Percentiles rank a stretch among this genome's conserved stretches.
phyloP scores from a whole-genome alignment of 495 filamentous ascomycete genomes.

The Pseudoneurospora amorphoporcata region DNA sequence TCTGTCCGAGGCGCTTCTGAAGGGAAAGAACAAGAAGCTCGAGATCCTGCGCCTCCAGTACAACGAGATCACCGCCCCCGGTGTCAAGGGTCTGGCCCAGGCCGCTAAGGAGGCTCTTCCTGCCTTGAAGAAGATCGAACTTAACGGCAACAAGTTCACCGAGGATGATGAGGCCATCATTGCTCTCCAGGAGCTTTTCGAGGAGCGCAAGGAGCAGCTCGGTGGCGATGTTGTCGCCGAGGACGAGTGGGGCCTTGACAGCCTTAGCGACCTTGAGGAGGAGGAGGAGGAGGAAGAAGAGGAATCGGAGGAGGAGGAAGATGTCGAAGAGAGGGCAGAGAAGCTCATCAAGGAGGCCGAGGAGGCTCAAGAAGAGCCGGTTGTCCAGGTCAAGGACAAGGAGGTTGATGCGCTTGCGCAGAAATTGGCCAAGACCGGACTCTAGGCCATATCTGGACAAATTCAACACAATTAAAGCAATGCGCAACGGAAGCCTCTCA shows the following conservation, averaged over 20 bases:
- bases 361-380: slow-evolving; percentile 62
- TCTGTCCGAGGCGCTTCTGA: slow-evolving; percentile 59
- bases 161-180: slow-evolving; percentile 66
- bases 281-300: slow-evolving; percentile 66
- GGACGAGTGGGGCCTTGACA: slow-evolving; percentile 75
- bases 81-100: slow-evolving; percentile 56
- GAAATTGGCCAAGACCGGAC: slow-evolving; percentile 55
- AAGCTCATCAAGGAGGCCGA: slow-evolving; percentile 60
- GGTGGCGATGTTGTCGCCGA: slow-evolving; percentile 48
- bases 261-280: slow-evolving; percentile 72
- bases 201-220: slow-evolving; percentile 51
- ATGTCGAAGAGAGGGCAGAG: slow-evolving; percentile 50
- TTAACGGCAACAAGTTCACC: slow-evolving; percentile 91
- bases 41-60: slow-evolving; percentile 79
- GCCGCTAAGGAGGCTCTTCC: slow-evolving; percentile 58
- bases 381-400: slow-evolving; percentile 59
- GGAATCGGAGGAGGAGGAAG: slow-evolving; percentile 53
- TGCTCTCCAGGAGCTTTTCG: slow-evolving; percentile 38
- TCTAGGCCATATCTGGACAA: slow-evolving; percentile 14
- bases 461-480: not conserved
- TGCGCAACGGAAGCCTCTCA: slow-evolving; percentile 1
- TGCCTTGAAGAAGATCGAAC: slow-evolving; percentile 66
- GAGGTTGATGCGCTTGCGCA: slow-evolving; percentile 75
- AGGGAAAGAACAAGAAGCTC: slow-evolving; percentile 66
- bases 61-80: slow-evolving; percentile 77